phyloP scores from a whole-genome alignment of 2,329 filamentous ascomycete species.

The Claviceps paspali region DNA sequence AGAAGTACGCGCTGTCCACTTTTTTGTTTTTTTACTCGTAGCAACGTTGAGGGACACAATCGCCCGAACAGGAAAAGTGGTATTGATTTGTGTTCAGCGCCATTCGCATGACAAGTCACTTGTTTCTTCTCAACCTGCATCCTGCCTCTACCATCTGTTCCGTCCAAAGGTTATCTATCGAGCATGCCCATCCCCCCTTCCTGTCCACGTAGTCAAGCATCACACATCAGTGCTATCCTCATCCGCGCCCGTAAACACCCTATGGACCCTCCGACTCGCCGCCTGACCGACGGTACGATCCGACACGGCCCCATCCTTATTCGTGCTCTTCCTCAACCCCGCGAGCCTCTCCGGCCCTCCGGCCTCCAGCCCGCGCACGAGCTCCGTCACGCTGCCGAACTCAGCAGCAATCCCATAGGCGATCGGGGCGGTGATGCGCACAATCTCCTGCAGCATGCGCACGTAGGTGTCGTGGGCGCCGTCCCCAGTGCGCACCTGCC shows the following conservation, averaged over 20 bases:
- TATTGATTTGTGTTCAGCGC: no score
- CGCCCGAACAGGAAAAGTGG: no score
- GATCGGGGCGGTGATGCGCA: conserved; percentile 54
- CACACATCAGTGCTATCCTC: conserved; percentile 39
- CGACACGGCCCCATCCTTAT: conserved; percentile 39
- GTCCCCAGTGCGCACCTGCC: conserved; percentile 59
- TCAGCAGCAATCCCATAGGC: conserved; percentile 52
- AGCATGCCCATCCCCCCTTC: no score
- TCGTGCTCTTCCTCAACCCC: conserved; percentile 40
- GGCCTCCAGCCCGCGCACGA: conserved; percentile 43
- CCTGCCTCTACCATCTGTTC: no score
- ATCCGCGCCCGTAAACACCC: conserved; percentile 43
- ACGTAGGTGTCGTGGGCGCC: conserved; percentile 51
- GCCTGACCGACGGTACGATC: conserved; percentile 41
- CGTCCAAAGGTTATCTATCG: no score
- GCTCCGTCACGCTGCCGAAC: conserved; percentile 39
- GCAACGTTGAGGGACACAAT: no score
- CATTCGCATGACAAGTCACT: no score
- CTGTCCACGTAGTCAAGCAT: no score
- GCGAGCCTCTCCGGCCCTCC: conserved; percentile 48
- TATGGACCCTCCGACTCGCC: conserved; percentile 42
- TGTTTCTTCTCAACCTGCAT: no score
- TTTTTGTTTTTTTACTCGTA: no score
- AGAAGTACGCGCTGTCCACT: no score
- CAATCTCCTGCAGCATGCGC: conserved; percentile 63